Conservation (phyloP, 306 rosid species). For the Lathyrus oleraceus region DNA sequence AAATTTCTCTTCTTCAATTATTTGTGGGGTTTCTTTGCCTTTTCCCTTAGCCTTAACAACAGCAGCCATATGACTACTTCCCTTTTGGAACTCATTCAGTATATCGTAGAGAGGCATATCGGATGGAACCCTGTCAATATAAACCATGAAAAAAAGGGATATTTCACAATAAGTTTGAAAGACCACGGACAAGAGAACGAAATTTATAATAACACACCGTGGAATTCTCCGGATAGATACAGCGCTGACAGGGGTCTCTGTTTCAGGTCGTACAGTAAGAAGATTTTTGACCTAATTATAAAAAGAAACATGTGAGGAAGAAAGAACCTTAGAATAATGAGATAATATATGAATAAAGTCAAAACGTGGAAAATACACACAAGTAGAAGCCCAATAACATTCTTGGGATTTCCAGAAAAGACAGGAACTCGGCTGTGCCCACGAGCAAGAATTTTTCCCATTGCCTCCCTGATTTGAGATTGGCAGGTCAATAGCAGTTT, state of each 20-base stretch:
- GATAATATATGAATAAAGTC: not conserved
- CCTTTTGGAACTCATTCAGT: constrained; percentile 95
- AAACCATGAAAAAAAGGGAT: constrained; percentile 34
- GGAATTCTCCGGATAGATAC: constrained; percentile 96
- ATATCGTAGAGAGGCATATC: constrained; percentile 99
- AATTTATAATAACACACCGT: constrained; percentile 49
- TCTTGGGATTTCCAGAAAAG: constrained; percentile 89
- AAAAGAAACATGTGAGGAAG: constrained; percentile 20
- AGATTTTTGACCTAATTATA: constrained; percentile 87
- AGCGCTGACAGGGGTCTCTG: constrained; percentile 97
- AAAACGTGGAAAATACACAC: constrained; percentile 46
- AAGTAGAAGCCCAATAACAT: constrained; percentile 90
- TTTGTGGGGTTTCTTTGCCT: constrained; percentile 50
- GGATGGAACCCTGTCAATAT: constrained; percentile 80
- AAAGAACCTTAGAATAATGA: constrained; percentile 13
- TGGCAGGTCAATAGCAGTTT: constrained; percentile 2
- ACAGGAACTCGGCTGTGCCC: constrained; percentile 99
- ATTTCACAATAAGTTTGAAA: constrained; percentile 26
- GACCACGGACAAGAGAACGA: constrained; percentile 1
- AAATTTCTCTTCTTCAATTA: constrained; percentile 51
- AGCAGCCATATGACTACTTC: constrained; percentile 99
- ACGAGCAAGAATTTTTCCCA: constrained; percentile 95
- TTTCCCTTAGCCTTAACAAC: constrained; percentile 73
- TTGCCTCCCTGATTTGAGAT: constrained; percentile 79
- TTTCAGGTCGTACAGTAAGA: constrained; percentile 95